Base-by-base conservation (phyloP, 108 stramenopile genomes). In the Seminavis robusta region DNA sequence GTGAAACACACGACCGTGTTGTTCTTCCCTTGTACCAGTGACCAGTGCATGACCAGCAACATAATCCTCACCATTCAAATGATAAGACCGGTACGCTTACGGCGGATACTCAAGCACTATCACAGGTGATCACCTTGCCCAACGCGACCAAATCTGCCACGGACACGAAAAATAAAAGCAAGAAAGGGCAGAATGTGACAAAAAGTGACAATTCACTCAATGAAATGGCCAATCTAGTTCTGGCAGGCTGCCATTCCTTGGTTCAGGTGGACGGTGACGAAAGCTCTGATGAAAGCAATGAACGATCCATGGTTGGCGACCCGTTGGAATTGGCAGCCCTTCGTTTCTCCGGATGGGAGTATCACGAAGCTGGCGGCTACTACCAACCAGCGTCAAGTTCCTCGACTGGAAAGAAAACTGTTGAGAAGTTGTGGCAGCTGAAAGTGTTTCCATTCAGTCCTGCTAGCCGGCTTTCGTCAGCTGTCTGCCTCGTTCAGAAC, bases 51-150 rank as follows among this genome's bases (percentile, higher is more conserved):
- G n/a, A n/a, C n/a, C n/a, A n/a, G n/a, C n/a, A n/a, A n/a, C n/a
- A n/a, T n/a, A n/a, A n/a, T n/a, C n/a, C n/a, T n/a, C n/a, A n/a
- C n/a, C n/a, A n/a, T n/a, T n/a, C n/a, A n/a, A 28, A 1, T 46
- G 45, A 19, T n/a, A 5, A 48, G 74, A 95, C 94, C 6, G 94
- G 94, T 7, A 95, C 94, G 7, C 53, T 95, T 8, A 93, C 91
- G 8, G 65, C 71, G 15, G 80, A 81, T 43, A 79, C 80, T 15
- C 80, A 85, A 43, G 50, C 67, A 13, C 32, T 85, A 11, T 53
- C 63, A 10, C 52, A 63, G 24, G 23, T 79, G 34, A 46, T 71
- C 21, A n/a, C n/a, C n/a, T n/a, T n/a, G n/a, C n/a, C n/a, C n/a
- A n/a, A n/a, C n/a, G n/a, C n/a, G n/a, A n/a, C n/a, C n/a, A n/a